Evolutionary conservation across 805 yeast genomes (phyloP), one percentile per base, ranked within the genome.

Genomic region (Yamadazyma paraphyllophila): DNA sequence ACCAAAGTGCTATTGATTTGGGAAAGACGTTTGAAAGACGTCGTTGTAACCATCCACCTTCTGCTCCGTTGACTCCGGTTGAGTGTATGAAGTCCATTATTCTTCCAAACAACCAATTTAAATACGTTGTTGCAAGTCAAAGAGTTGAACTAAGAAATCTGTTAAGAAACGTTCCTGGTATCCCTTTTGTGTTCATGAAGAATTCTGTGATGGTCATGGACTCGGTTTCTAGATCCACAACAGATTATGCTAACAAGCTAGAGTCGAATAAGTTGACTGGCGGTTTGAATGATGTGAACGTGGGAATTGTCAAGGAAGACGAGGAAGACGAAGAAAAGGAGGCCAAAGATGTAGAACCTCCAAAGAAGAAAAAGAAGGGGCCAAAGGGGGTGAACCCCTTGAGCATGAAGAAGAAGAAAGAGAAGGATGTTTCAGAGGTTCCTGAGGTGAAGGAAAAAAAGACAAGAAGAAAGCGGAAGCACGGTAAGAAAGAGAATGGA

Each of bases 131-230:
- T 10, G 97, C 96, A 1, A 78, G 92, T 0, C 97, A 91, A 60
- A 82, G 87, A 56, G 77, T 80, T 17, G 74, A 78, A 24, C 70
- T 91, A 43, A 77, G 99, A 54, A 77, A 80, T 45, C 69, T 72
- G 39, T 71, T 94, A 49, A 76, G 98, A 53, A 71, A 71, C 26
- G 73, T 90, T 9, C 96, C 99, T 0, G 99, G 97, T 10, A 85
- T 89, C 1, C 99, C 99, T 1, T 65, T 94, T 52, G 71, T 92
- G 8, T 91, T 86, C 62, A 82, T 94, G 80, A 83, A 86, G 58
- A 76, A 97, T 49, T 81, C 96, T 1, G 99, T 94, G 13, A 88
- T 94, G 92, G 83, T 94, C 24, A 82, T 94, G 94, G 99, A 94
- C 65, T 97, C 97, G 7, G 69, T 90, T 54, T 86, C 96, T 43